Percentiles rank a stretch among this genome's conserved stretches.
phyloP scores from a whole-genome alignment of 2,329 filamentous ascomycete species.

The Nemania sp. region DNA sequence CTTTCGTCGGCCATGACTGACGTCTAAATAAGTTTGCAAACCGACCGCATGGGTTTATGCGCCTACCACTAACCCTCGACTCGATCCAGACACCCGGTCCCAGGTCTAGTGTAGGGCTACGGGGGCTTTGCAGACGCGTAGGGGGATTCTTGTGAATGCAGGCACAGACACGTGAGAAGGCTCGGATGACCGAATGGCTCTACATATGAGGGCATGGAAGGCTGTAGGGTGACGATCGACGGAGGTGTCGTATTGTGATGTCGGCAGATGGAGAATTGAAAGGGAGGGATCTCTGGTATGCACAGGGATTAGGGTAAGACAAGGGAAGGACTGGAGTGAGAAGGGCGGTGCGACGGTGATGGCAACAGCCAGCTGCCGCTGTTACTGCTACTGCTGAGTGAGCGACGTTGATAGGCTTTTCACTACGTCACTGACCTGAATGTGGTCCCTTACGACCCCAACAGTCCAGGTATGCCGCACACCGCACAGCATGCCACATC shows the following conservation, averaged over 20 bases:
- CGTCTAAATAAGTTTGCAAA: conserved; percentile 13
- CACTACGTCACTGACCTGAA: conserved; percentile 20
- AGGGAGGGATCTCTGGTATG: conserved; percentile 8
- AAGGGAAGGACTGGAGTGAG: background rate
- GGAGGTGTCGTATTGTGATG: conserved; percentile 14
- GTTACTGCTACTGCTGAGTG: background rate
- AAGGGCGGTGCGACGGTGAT: conserved; percentile 8
- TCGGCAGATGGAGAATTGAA: conserved; percentile 8
- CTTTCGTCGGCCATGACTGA: conserved; percentile 49
- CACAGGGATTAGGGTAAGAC: conserved; percentile 28
- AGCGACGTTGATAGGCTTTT: background rate
- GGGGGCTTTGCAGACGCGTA: background rate
- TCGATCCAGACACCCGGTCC: conserved; percentile 1
- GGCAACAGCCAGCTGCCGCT: conserved; percentile 1
- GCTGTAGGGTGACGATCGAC: background rate
- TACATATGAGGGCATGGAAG: conserved; percentile 22
- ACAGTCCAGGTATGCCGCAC: background rate
- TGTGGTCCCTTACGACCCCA: background rate
- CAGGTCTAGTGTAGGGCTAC: background rate
- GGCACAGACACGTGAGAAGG: background rate
- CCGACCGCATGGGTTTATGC: conserved; percentile 39
- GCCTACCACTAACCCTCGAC: conserved; percentile 20
- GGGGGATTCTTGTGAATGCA: background rate
- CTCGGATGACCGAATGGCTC: background rate
- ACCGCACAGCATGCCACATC: conserved; percentile 2